These are phyloP conservation scores for Fraxinus velutina DNA, from an alignment of 305 asterid species.

Conservation along the genomic window DNA sequence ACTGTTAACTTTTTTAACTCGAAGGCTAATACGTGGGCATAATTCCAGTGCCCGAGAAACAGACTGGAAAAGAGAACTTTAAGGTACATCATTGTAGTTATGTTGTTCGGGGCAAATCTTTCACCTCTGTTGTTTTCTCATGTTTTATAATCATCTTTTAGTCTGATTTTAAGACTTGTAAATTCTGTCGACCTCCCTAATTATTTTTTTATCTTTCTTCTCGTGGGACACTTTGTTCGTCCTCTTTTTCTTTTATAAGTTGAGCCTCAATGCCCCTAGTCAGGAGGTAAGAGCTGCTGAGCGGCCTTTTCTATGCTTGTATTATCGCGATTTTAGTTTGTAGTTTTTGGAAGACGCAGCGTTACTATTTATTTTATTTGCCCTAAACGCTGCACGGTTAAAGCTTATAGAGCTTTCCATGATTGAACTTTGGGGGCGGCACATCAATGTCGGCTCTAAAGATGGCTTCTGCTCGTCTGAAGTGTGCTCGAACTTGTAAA, in stretches of 20 bases:
- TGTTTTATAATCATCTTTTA: slow-evolving; percentile 5
- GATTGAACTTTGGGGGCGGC: not conserved
- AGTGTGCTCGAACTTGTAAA: not conserved
- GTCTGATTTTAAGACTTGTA: slow-evolving; percentile 24
- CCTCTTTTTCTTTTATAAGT: not conserved
- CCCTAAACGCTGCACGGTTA: not conserved
- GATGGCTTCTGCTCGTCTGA: not conserved
- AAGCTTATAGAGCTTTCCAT: not conserved
- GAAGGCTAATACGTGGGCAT: slow-evolving; percentile 36
- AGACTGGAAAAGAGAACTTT: slow-evolving; percentile 28
- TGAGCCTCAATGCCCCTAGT: not conserved
- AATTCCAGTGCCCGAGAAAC: slow-evolving; percentile 24
- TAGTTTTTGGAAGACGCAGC: not conserved
- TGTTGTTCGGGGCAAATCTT: slow-evolving; percentile 28
- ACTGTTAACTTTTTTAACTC: slow-evolving; percentile 35
- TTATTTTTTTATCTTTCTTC: not conserved
- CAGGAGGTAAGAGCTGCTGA: not conserved
- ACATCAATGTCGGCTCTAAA: not conserved
- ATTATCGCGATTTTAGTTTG: not conserved
- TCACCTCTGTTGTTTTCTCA: slow-evolving; percentile 23
- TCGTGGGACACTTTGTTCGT: not conserved
- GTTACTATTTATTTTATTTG: not conserved
- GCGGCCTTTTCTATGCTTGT: not conserved
- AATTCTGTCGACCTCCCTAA: slow-evolving; percentile 14
- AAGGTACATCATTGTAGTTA: slow-evolving; percentile 37